phyloP scores from a whole-genome alignment of 176 grass and related monocot species.

The Carex cristatella region DNA sequence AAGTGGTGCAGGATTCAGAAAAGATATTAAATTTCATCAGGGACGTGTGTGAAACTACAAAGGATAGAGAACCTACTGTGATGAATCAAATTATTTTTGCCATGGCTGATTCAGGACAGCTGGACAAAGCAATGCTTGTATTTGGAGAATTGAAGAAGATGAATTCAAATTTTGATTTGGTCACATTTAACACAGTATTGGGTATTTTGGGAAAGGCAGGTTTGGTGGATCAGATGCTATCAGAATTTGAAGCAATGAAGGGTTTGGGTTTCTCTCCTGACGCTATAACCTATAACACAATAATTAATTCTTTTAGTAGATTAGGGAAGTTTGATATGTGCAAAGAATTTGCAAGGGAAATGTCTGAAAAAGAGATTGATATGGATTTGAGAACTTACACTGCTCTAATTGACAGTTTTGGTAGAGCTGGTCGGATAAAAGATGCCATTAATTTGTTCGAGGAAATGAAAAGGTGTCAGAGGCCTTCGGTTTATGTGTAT shows the following conservation, averaged over 20 bases:
- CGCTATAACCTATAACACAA: conserved; percentile 77
- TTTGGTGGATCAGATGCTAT: conserved; percentile 57
- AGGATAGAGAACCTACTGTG: conserved; percentile 48
- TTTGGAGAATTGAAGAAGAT: conserved; percentile 69
- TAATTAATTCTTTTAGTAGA: conserved; percentile 67
- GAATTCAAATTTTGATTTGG: conserved; percentile 34
- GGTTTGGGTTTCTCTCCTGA: conserved; percentile 53
- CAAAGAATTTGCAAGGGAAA: conserved; percentile 51
- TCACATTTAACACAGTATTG: conserved; percentile 77
- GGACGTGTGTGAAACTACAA: conserved; percentile 54
- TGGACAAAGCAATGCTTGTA: conserved; percentile 67
- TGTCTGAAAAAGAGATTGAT: conserved; percentile 51
- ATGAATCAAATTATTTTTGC: conserved; percentile 60
- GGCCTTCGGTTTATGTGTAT: conserved; percentile 75
- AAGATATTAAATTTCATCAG: conserved; percentile 53
- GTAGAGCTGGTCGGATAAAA: conserved; percentile 48
- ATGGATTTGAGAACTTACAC: conserved; percentile 72
- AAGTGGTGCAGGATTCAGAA: conserved; percentile 40
- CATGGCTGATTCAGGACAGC: conserved; percentile 33
- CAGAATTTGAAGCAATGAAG: conserved; percentile 59
- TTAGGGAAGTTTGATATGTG: conserved; percentile 58
- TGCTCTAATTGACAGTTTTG: conserved; percentile 63
- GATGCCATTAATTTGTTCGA: conserved; percentile 56
- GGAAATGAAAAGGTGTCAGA: conserved; percentile 52
- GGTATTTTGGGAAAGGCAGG: conserved; percentile 68